A percentile compares a stretch with the other conserved stretches of the same genome.
These are phyloP conservation scores for Jatropha podagrica DNA, from an alignment of 441 rosid genomes.

Conservation along the genomic window DNA sequence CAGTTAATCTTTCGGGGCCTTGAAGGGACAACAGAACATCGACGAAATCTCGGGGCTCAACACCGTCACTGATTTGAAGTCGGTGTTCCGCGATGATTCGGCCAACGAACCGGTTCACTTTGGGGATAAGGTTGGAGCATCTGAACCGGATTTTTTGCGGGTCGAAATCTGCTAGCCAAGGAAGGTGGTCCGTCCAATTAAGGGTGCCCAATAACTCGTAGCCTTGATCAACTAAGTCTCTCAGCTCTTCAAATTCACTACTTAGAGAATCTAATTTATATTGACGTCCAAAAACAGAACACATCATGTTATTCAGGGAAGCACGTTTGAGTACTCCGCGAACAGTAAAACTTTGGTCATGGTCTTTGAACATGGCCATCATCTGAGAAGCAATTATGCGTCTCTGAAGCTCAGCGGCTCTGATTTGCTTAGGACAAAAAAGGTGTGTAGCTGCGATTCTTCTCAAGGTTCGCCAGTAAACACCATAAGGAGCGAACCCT, in stretches of 20 bases:
- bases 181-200: constrained; percentile 82
- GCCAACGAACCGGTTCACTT: constrained; percentile 58
- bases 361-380: constrained; percentile 38
- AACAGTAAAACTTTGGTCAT: constrained; percentile 32
- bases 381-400: constrained; percentile 45
- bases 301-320: constrained; percentile 81
- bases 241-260: constrained; percentile 50
- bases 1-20: constrained; percentile 54
- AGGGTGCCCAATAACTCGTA: constrained; percentile 71
- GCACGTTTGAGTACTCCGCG: constrained; percentile 67
- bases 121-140: constrained; percentile 71
- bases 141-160: constrained; percentile 68
- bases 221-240: constrained; percentile 73
- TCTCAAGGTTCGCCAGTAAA: constrained; percentile 77
- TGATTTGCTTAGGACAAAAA: constrained; percentile 71
- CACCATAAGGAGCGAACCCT: constrained; percentile 82
- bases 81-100: constrained; percentile 54
- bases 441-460: constrained; percentile 66
- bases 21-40: constrained; percentile 65
- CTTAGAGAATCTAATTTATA: constrained; percentile 42
- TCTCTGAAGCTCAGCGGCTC: constrained; percentile 51
- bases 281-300: constrained; percentile 64
- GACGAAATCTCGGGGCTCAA: constrained; percentile 50
- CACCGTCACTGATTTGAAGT: constrained; percentile 32
- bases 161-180: constrained; percentile 68